Evolutionary conservation across 148 eudicot genomes (phyloP), one percentile per base, ranked within the genome.

Genomic region (Heliosperma pusillum): DNA sequence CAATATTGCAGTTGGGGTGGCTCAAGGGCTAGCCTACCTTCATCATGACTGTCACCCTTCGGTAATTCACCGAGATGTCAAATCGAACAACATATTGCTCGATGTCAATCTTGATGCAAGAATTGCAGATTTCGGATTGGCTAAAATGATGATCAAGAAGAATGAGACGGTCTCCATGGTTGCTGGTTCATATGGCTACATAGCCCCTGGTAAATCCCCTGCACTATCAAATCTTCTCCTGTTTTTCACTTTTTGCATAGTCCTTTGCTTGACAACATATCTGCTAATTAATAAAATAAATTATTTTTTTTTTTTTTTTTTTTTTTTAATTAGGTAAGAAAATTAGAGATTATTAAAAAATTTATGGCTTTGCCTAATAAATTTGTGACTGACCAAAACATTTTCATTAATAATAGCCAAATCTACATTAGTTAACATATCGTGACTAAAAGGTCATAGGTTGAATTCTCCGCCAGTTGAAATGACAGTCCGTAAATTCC

Each of bases 111-210:
- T 92, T 45, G 92, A 92, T 63, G 97, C 99, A 56, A 83, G 92
- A 71, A 84, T 95, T 15, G 97, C 99, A 0, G 99, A 95, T 83
- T 92, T 95, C 33, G 99, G 99, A 53, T 60, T 95, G 76, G 99
- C 99, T 4, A 92, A 78, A 76, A 86, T 84, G 81, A 87, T 92
- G 91, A 62, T 83, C 66, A 80, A 70, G 80, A 92, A 90, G 87
- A 87, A 88, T 27, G 90, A 95, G 75, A 89, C 99, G 0, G 88
- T 90, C 73, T 89, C 99, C 19, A 80, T 87, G 89, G 91, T 95
- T 30, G 99, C 97, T 0, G 99, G 99, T 56, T 95, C 99, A 44
- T 91, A 89, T 75, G 99, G 99, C 52, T 95, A 95, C 81, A 90
- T 95, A 25, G 99, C 99, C 22, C 99, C 99, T 27, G 98, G 98